phyloP scores from a whole-genome alignment of 2,329 filamentous ascomycete species.

The Monilinia vaccinii-corymbosi region DNA sequence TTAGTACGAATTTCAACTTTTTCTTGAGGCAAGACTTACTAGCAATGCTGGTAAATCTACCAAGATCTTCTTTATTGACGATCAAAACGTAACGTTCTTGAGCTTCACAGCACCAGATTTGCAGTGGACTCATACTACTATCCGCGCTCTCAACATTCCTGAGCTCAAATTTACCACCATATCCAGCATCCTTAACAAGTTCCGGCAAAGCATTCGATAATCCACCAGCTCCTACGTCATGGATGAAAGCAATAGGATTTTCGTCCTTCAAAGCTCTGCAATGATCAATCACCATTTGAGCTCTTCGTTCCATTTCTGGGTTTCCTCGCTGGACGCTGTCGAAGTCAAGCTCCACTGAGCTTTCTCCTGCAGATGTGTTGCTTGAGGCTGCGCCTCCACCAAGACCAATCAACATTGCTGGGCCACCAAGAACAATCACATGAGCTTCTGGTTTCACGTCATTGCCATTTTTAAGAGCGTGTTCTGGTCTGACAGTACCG shows the following conservation, averaged over 20 bases:
- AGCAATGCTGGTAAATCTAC: slow-evolving; percentile 61
- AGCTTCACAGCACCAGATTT: slow-evolving; percentile 97
- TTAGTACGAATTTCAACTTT: slow-evolving; percentile 1
- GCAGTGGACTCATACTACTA: slow-evolving; percentile 83
- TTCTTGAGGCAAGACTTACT: slow-evolving; percentile 31
- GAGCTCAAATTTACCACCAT: slow-evolving; percentile 88
- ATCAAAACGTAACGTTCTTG: slow-evolving; percentile 94
- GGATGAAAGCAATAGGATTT: slow-evolving; percentile 92
- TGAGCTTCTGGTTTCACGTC: slow-evolving; percentile 82
- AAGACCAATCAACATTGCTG: slow-evolving; percentile 94
- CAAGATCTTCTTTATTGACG: slow-evolving; percentile 71
- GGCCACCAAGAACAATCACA: slow-evolving; percentile 86
- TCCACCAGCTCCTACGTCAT: slow-evolving; percentile 93
- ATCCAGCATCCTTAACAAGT: slow-evolving; percentile 82
- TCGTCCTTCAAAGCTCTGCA: slow-evolving; percentile 75
- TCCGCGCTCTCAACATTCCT: slow-evolving; percentile 88
- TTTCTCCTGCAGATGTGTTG: slow-evolving; percentile 77
- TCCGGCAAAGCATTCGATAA: slow-evolving; percentile 76
- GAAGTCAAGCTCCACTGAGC: slow-evolving; percentile 88
- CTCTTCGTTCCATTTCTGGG: slow-evolving; percentile 88
- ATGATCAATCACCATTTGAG: slow-evolving; percentile 96
- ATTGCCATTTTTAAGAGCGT: slow-evolving; percentile 75
- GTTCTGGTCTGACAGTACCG: slow-evolving; percentile 81
- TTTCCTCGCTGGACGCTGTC: slow-evolving; percentile 96
- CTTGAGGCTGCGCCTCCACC: slow-evolving; percentile 93